Base-by-base conservation (phyloP, 148 eudicot species). In the Nyssa sinensis region DNA sequence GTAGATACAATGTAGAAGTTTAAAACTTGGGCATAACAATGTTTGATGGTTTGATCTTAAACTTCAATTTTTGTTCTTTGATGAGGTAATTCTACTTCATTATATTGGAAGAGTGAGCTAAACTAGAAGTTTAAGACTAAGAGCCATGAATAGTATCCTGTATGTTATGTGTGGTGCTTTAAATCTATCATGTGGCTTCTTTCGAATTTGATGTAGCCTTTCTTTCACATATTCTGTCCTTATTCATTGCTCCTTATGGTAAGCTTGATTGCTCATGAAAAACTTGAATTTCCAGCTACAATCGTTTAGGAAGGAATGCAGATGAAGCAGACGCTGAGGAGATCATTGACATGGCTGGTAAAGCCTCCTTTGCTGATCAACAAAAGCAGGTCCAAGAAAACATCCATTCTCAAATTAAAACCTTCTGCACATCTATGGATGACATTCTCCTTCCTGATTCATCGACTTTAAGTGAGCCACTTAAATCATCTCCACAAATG, bases 301-400 rank as follows among this genome's bases (percentile, higher is more conserved):
- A 90, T 65, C 96, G 90, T 41, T 60, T 94, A 71, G 97, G 97
- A 51, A 94, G 79, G 71, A 86, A 92, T 76, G 93, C 97, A 61
- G 89, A 81, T 51, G 96, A 94, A 78, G 86, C 85, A 77, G 98
- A 94, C 80, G 82, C 80, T 55, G 97, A 94, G 63, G 97, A 90
- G 83, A 90, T 94, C 70, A 90, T 94, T 75, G 91, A 88, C 71
- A 79, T 94, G 86, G 98, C 96, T 67, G 75, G 74, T 71, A 88
- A 90, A 76, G 92, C 98, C 75, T 76, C 92, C 68, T 77, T 92
- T 55, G 84, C 80, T 72, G 96, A 94, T 75, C 98, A 94, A 80
- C 86, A 92, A 67, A 85, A 78, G 63, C 93, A 84, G 75, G 98
- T 94, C 74, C 97, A 94, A 79, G 97, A 94, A 70, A 94, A 94